Percentiles rank a stretch among this genome's conserved stretches.
phyloP scores from a whole-genome alignment of 2,329 filamentous ascomycete species.

The Fusarium pseudograminearum region DNA sequence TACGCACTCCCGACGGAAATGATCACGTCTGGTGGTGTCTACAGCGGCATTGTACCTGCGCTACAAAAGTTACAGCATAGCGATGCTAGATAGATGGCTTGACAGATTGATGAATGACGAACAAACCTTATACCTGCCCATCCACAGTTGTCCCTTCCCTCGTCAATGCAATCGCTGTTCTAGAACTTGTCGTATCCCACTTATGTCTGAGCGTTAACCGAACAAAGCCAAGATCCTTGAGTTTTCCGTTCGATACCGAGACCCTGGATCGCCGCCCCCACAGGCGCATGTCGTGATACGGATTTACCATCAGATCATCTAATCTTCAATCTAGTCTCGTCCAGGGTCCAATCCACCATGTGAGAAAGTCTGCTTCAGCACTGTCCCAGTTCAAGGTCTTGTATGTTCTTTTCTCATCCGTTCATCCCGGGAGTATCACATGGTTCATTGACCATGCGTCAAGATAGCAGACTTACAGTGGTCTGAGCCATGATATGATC shows the following conservation, averaged over 20 bases:
- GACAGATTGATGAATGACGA: conserved; percentile 16
- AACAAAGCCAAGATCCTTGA: not conserved
- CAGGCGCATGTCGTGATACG: conserved; percentile 1
- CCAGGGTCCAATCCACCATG: conserved; percentile 13
- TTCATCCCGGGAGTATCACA: not conserved
- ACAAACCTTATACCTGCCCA: not conserved
- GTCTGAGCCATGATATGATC: conserved; percentile 32
- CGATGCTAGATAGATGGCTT: not conserved
- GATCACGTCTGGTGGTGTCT: not conserved
- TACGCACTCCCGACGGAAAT: not conserved
- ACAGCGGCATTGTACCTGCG: not conserved
- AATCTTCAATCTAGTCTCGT: not conserved
- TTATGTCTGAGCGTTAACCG: not conserved
- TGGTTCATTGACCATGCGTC: conserved; percentile 1
- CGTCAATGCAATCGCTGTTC: not conserved
- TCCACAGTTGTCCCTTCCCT: not conserved
- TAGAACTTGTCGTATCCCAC: not conserved
- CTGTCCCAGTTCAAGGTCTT: conserved; percentile 7
- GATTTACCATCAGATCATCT: conserved; percentile 9
- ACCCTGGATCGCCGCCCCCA: conserved; percentile 4
- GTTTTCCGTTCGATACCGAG: not conserved
- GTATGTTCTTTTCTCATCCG: not conserved
- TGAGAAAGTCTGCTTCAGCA: conserved; percentile 4
- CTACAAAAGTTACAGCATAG: not conserved
- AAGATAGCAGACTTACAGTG: too few relatives aligned